Evolutionary conservation across 352 stramenopile genomes (phyloP).

Genomic region (Pythium sukuiense): DNA sequence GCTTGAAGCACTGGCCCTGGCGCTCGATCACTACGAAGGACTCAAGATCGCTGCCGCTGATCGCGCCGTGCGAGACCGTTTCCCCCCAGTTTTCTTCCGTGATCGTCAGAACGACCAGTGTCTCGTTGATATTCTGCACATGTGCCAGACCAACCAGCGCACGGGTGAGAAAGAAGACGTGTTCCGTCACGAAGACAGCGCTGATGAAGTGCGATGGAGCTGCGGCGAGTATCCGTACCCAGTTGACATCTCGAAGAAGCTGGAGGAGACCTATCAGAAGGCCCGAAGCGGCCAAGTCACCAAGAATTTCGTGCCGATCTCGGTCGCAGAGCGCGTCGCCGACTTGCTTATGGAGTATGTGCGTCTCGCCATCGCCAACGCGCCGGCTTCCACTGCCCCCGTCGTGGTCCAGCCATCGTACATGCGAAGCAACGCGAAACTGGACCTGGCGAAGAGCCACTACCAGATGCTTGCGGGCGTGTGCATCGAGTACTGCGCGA

Average conservation of each 20-base stretch:
- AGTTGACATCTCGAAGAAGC: conserved; percentile 75
- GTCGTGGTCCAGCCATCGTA: conserved; percentile 31
- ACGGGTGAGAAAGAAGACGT: conserved; percentile 88
- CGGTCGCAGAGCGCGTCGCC: conserved; percentile 84
- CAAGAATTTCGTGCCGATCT: conserved; percentile 89
- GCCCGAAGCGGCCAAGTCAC: conserved; percentile 76
- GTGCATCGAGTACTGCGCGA: conserved; percentile 95
- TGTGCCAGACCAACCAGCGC: conserved; percentile 89
- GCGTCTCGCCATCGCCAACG: conserved; percentile 83
- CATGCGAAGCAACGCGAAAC: conserved; percentile 68
- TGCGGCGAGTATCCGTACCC: conserved; percentile 81
- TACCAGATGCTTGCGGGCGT: conserved; percentile 96
- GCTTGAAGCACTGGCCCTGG: conserved; percentile 95
- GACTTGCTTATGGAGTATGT: conserved; percentile 91
- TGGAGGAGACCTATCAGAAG: conserved; percentile 86
- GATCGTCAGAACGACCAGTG: conserved; percentile 89
- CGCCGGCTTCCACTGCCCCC: conserved; percentile 37
- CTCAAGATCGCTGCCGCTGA: conserved; percentile 80
- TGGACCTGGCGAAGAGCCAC: conserved; percentile 92
- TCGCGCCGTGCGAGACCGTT: conserved; percentile 79
- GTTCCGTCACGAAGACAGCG: conserved; percentile 62
- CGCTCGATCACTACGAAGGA: conserved; percentile 95
- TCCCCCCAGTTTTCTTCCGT: conserved; percentile 87
- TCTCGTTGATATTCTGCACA: conserved; percentile 88
- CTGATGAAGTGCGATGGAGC: conserved; percentile 82